A percentile compares a stretch with the other conserved stretches of the same genome.
These are phyloP conservation scores for Mortierella sp. DNA, from an alignment of 371 early-diverging fungal species.

Conservation along the genomic window DNA sequence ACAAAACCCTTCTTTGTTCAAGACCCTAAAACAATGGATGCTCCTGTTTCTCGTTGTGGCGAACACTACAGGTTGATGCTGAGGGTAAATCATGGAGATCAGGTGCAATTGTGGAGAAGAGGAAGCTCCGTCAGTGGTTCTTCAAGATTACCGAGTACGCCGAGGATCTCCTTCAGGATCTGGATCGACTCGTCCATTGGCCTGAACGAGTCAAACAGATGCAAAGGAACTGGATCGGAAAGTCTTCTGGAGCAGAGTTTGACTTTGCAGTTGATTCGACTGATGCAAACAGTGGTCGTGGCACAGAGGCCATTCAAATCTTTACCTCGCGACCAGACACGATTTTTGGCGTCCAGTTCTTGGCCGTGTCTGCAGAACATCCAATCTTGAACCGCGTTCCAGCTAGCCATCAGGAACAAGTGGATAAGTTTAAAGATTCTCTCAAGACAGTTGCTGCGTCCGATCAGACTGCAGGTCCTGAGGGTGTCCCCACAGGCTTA, in stretches of 20 bases:
- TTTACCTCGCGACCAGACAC: conserved; percentile 88
- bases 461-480: conserved; percentile 30
- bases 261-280: conserved; percentile 55
- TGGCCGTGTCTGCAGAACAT: conserved; percentile 84
- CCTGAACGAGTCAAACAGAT: conserved; percentile 89
- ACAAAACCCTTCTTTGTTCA: too few species aligned
- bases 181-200: conserved; percentile 82
- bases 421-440: conserved; percentile 64
- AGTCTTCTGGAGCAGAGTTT: conserved; percentile 84
- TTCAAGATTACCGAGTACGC: conserved; percentile 88
- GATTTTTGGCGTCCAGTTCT: conserved; percentile 77
- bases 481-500: conserved; percentile 74
- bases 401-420: conserved; percentile 56
- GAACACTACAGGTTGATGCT: conserved; percentile 88
- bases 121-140: conserved; percentile 92
- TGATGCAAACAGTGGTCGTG: background rate
- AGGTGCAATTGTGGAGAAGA: conserved; percentile 92
- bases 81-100: conserved; percentile 93
- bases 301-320: conserved; percentile 54
- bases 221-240: conserved; percentile 96
- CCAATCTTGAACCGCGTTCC: conserved; percentile 64
- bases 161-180: conserved; percentile 82
- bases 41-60: too few species aligned
- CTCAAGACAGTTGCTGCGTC: conserved; percentile 49
- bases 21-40: too few species aligned